Evolutionary conservation across 768 basidiomycete genomes (phyloP).

Genomic region (Kwoniella newhampshirensis): DNA sequence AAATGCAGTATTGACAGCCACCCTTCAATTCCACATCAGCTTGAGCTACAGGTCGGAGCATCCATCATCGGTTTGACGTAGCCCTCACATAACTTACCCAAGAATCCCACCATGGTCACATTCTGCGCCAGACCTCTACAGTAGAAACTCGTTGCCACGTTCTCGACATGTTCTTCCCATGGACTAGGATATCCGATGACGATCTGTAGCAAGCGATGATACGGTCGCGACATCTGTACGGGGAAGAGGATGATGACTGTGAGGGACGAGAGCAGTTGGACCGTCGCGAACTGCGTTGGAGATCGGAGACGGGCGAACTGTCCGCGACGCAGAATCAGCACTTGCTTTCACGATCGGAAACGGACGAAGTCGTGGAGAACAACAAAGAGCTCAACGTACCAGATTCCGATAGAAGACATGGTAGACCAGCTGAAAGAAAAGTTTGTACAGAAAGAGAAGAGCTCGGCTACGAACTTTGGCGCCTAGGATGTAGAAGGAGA

Average conservation of each 20-base stretch:
- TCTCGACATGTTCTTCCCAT: conserved; percentile 55
- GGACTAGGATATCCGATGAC: conserved; percentile 50
- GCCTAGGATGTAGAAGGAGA: conserved; percentile 54
- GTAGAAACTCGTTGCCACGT: conserved; percentile 53
- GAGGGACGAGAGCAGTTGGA: conserved; percentile 54
- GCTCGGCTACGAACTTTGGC: conserved; percentile 54
- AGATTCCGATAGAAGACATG: conserved; percentile 51
- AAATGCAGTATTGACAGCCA: conserved; percentile 56
- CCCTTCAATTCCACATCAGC: conserved; percentile 29
- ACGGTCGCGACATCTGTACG: conserved; percentile 54
- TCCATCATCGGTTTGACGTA: neutral
- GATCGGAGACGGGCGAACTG: conserved; percentile 55
- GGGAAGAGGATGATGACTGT: conserved; percentile 55
- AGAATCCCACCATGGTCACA: conserved; percentile 52
- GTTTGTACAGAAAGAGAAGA: conserved; percentile 55
- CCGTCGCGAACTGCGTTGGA: conserved; percentile 53
- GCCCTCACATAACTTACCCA: conserved; percentile 12
- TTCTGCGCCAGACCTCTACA: conserved; percentile 56
- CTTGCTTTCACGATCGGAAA: neutral
- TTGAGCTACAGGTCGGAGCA: neutral
- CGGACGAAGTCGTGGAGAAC: conserved; percentile 16
- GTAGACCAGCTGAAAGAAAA: conserved; percentile 51
- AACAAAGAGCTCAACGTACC: no score
- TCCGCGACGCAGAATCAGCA: conserved; percentile 14
- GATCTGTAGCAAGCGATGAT: conserved; percentile 50